Evolutionary conservation across 73 alveolate species (phyloP), one percentile per base, ranked within the genome.

Genomic region (Strombidium stylifer): DNA sequence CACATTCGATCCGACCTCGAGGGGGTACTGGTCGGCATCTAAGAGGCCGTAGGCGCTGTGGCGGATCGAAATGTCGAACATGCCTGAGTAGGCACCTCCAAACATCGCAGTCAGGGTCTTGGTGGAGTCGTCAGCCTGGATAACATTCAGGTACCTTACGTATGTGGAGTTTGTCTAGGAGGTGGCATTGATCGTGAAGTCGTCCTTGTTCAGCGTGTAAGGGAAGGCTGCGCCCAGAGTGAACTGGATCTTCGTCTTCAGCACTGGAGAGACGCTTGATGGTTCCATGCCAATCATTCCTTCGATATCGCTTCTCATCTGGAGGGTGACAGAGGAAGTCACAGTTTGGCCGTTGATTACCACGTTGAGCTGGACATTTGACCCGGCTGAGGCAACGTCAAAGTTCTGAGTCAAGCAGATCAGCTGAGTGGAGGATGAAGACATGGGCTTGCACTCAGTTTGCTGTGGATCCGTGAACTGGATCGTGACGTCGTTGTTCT

Each of bases 71-170:
- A 56, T 28, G 5, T 56, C n/a, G 21, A 36, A 56, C 2, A 42
- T 56, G 3, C 55, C 70, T 4, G 39, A 11, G 54, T 56, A 56
- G 3, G 70, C 52, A 5, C 70, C 70, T 11, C 70, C 70, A 19
- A 23, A 56, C 39, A 21, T 56, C 1, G 39, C 26, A 36, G 70
- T 34, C 41, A 56, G 34, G 25, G 70, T 56, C 19, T 56, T 56
- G 6, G 54, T 42, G 4, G 54, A 3, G 39, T 56, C 39, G 42
- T 10, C 42, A 32, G 10, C 42, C 10, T 32, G n/a, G 42, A 32
- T 32, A 6, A 32, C 42, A 32, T 32, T 32, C 4, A 10, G 10
- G 42, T 6, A 32, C n/a, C 10, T 6, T 6, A 10, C 10, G 10
- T 6, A 6, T 32, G 42, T 6, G 10, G 42, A 10, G 42, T 32